Percentiles rank a stretch among this genome's conserved stretches.
phyloP scores from a whole-genome alignment of 2,329 filamentous ascomycete species.

The Westerdykella ornata region DNA sequence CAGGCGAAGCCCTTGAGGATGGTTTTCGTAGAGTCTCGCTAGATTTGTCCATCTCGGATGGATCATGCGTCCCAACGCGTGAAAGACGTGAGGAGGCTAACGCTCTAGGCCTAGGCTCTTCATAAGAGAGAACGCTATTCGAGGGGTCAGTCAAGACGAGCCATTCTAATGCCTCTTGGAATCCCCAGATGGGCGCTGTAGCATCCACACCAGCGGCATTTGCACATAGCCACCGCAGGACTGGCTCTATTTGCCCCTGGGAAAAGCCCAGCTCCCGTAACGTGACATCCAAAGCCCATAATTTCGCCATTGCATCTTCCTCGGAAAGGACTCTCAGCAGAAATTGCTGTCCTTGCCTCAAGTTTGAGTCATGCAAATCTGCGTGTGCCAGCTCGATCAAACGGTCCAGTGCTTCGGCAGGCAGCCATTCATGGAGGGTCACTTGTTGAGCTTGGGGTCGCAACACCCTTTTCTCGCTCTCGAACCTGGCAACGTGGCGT shows the following conservation, averaged over 20 bases:
- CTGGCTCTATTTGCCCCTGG: constrained; percentile 24
- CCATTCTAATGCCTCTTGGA: constrained; percentile 87
- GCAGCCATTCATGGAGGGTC: constrained; percentile 70
- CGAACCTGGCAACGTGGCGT: constrained; percentile 68
- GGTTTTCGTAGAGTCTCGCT: not conserved
- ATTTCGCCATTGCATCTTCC: constrained; percentile 68
- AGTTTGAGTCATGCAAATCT: constrained; percentile 52
- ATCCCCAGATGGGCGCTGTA: constrained; percentile 62
- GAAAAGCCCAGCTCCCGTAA: constrained; percentile 65
- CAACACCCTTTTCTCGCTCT: constrained; percentile 78
- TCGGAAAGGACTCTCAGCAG: constrained; percentile 50
- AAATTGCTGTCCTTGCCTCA: constrained; percentile 35
- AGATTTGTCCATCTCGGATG: not conserved
- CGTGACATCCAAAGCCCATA: constrained; percentile 79
- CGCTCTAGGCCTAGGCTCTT: constrained; percentile 31
- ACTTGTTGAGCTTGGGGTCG: constrained; percentile 69
- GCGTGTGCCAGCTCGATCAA: constrained; percentile 66
- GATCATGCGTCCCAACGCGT: not conserved
- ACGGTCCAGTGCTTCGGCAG: constrained; percentile 68
- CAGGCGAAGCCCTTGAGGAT: not conserved
- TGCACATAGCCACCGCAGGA: constrained; percentile 32
- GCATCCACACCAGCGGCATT: constrained; percentile 45
- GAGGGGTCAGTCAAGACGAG: constrained; percentile 67
- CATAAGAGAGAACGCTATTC: constrained; percentile 67
- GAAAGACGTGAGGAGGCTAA: too few species aligned